phyloP scores from a whole-genome alignment of 352 stramenopile genomes.

The Aphanomyces astaci region DNA sequence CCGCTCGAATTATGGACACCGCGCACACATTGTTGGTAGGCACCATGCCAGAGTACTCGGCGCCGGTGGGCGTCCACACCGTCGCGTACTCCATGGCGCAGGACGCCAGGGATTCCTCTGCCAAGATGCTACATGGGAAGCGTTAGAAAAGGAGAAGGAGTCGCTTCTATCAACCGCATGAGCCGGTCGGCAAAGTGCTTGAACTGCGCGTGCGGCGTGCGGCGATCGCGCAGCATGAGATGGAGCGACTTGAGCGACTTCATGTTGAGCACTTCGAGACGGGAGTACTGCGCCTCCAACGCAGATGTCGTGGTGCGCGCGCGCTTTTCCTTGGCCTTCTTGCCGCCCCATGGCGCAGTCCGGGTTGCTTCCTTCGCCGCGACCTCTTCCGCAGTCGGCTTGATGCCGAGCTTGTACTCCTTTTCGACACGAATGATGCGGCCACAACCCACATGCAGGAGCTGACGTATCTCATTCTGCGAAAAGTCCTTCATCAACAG shows the following conservation, averaged over 20 bases:
- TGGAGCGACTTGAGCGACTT: conserved; percentile 52
- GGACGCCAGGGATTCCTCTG: conserved; percentile 59
- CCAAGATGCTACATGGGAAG: conserved; percentile 38
- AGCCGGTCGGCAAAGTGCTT: conserved; percentile 74
- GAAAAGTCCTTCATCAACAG: conserved; percentile 21
- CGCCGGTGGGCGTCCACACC: conserved; percentile 58
- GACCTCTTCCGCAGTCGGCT: background rate
- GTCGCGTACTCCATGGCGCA: conserved; percentile 49
- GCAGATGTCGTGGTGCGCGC: conserved; percentile 23
- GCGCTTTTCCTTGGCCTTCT: conserved; percentile 21
- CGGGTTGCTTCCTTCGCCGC: background rate
- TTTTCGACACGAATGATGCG: conserved; percentile 24
- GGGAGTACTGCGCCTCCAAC: conserved; percentile 54
- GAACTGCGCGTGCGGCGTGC: conserved; percentile 59
- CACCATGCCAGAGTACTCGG: conserved; percentile 46
- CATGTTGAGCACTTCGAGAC: conserved; percentile 58
- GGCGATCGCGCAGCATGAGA: conserved; percentile 64
- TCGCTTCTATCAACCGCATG: conserved; percentile 39
- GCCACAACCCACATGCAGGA: conserved; percentile 18
- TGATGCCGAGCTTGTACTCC: conserved; percentile 18
- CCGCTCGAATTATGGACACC: conserved; percentile 91
- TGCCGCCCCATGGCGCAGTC: conserved; percentile 6
- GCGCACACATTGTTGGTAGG: conserved; percentile 70
- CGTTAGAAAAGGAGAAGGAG: background rate
- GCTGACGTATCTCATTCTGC: conserved; percentile 21